Conservation (phyloP, 176 grass and related monocot species). For the Metroxylon sagu region DNA sequence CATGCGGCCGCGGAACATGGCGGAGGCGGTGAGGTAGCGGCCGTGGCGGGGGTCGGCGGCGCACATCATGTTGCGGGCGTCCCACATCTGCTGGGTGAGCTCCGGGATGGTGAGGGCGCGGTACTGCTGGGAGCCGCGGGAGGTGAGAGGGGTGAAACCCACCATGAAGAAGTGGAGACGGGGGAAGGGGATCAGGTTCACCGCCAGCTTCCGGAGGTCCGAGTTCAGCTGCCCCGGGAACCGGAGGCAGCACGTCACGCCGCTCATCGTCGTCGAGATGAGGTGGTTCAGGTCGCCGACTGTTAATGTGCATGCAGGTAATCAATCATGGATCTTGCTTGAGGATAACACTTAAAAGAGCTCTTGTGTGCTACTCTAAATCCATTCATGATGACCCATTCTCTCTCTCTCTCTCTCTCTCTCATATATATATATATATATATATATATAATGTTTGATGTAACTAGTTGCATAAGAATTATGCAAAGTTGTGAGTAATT, state of each 20-base stretch:
- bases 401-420: no score
- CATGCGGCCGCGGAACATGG: conserved; percentile 30
- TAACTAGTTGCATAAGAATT: no score
- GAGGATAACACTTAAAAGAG: no score
- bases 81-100: conserved; percentile 92
- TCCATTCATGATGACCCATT: no score
- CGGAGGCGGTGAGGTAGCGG: conserved; percentile 32
- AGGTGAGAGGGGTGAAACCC: conserved; percentile 70
- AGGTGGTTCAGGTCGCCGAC: conserved; percentile 54
- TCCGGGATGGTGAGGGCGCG: conserved; percentile 68
- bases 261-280: conserved; percentile 80
- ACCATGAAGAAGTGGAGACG: conserved; percentile 93
- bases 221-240: conserved; percentile 87
- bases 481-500: no score
- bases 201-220: conserved; percentile 71
- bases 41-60: conserved; percentile 69
- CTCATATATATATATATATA: no score
- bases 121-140: conserved; percentile 75
- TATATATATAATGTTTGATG: no score
- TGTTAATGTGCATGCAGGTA: no score
- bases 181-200: conserved; percentile 84
- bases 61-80: conserved; percentile 80
- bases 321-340: no score
- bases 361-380: no score
- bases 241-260: conserved; percentile 78